Percentiles rank a stretch among this genome's conserved stretches.
Conservation (phyloP, 2,329 filamentous ascomycete species). For the Colletotrichum melonis region DNA sequence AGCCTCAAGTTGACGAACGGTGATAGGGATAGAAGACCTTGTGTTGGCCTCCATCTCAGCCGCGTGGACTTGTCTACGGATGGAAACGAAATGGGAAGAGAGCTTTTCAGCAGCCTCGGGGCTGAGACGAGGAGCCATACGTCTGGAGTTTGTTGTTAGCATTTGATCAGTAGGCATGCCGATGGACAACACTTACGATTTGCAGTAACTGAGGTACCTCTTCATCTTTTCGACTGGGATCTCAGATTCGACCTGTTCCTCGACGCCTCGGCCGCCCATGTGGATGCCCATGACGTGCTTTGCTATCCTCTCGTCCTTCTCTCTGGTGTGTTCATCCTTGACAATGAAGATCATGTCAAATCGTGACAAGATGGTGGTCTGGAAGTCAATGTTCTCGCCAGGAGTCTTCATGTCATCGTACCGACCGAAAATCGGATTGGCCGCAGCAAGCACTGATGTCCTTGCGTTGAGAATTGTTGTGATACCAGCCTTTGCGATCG, state of each 20-base stretch:
- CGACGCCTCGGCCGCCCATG: constrained; percentile 86
- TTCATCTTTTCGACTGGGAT: constrained; percentile 97
- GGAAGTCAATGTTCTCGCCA: constrained; percentile 99
- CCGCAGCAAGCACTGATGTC: constrained; percentile 93
- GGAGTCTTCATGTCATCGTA: constrained; percentile 99
- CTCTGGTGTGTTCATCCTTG: constrained; percentile 90
- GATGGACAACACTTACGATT: constrained; percentile 72
- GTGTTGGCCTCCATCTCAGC: constrained; percentile 90
- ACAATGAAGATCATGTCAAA: constrained; percentile 99
- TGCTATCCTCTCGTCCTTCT: constrained; percentile 91
- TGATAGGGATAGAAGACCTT: constrained; percentile 95
- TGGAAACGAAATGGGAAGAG: constrained; percentile 96
- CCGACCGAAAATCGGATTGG: constrained; percentile 96
- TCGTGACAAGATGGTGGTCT: constrained; percentile 96
- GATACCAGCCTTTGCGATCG: constrained; percentile 97
- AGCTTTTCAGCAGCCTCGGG: constrained; percentile 94
- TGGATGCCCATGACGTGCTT: constrained; percentile 98
- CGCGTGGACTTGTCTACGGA: constrained; percentile 92
- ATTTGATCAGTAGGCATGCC: background rate
- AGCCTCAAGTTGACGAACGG: constrained; percentile 94
- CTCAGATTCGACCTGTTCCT: constrained; percentile 87
- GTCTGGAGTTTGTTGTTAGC: constrained; percentile 62
- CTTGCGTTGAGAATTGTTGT: constrained; percentile 97
- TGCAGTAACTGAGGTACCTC: constrained; percentile 96
- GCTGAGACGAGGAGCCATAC: constrained; percentile 91